Conservation (phyloP, 2,329 filamentous ascomycete genomes). For the Triangularia setosa region DNA sequence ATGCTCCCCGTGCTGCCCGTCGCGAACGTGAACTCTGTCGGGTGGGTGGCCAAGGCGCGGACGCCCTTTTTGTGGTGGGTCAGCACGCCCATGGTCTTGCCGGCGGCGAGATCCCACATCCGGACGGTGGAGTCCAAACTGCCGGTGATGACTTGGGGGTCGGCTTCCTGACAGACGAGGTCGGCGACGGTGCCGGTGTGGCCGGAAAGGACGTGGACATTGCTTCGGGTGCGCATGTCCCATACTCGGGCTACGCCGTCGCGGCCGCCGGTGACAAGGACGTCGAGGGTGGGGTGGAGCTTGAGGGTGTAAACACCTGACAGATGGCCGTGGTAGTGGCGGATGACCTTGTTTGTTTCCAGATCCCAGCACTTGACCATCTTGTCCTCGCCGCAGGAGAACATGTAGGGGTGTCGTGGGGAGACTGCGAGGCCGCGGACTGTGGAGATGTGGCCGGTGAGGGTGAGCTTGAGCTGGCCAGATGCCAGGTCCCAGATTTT, state of each 20-base stretch:
- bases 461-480: slow-evolving; percentile 75
- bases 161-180: slow-evolving; percentile 89
- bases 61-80: slow-evolving; percentile 99
- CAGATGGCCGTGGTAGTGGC: slow-evolving; percentile 94
- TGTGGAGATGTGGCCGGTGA: slow-evolving; percentile 92
- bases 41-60: slow-evolving; percentile 76
- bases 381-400: slow-evolving; percentile 97
- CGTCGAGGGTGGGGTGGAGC: slow-evolving; percentile 91
- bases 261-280: slow-evolving; percentile 88
- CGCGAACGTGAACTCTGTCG: slow-evolving; percentile 93
- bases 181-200: slow-evolving; percentile 89
- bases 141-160: slow-evolving; percentile 91
- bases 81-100: slow-evolving; percentile 91
- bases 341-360: slow-evolving; percentile 98
- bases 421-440: slow-evolving; percentile 90
- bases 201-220: slow-evolving; percentile 87
- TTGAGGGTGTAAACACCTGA: slow-evolving; percentile 92
- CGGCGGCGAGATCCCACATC: slow-evolving; percentile 92
- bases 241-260: slow-evolving; percentile 94
- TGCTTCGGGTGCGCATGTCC: slow-evolving; percentile 97
- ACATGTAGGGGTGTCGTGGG: slow-evolving; percentile 90
- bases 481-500: slow-evolving; percentile 98
- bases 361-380: slow-evolving; percentile 99
- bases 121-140: slow-evolving; percentile 89
- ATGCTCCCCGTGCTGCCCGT: slow-evolving; percentile 88